Evolutionary conservation across 495 filamentous ascomycete species (phyloP), one percentile per base, ranked within the genome.

Genomic region (Penicillium simplicissimum): DNA sequence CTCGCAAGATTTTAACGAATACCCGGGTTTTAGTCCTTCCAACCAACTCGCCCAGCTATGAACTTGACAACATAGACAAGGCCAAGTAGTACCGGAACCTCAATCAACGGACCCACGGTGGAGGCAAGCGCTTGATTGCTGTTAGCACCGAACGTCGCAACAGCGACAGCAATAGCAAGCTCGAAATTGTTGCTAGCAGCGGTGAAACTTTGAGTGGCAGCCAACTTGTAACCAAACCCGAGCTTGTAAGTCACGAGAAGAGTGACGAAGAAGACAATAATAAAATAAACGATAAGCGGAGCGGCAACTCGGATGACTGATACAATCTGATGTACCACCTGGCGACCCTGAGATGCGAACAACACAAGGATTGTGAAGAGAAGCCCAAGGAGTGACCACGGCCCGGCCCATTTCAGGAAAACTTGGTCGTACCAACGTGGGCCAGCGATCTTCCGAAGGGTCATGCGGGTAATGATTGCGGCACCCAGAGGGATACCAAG

Each of bases 401-500:
- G 92, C 0, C 84, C 79, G 9, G 82, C 69, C 74, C 83, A 89
- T 42, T 81, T 83, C 21, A 96, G 66, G 70, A 96, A 95, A 11
- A 82, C 76, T 13, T 76, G 62, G 36, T 92, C 81, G 72, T 90
- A 96, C 81, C 85, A 89, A 2, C 76, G 69, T n/a, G 79, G 63
- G 21, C 86, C 81, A 21, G 76, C 68, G 1, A 86, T 35, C 8
- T 71, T 74, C 23, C 87, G 86, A 5, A 96, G 71, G 2, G 68
- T 61, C 54, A 92, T 82, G 8, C 92, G 85, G 1, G 92, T 93
- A 3, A 92, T 10, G 55, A 96, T 82, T 3, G 92, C 92, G 0
- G 90, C 90, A n/a, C 79, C 90, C 7, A 96, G 78, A 0, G 92
- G 92, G 48, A 96, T 96, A 0, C 92, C 92, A n/a, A 96, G 83